phyloP scores from a whole-genome alignment of 768 basidiomycete genomes.

The Podaxis sp. region DNA sequence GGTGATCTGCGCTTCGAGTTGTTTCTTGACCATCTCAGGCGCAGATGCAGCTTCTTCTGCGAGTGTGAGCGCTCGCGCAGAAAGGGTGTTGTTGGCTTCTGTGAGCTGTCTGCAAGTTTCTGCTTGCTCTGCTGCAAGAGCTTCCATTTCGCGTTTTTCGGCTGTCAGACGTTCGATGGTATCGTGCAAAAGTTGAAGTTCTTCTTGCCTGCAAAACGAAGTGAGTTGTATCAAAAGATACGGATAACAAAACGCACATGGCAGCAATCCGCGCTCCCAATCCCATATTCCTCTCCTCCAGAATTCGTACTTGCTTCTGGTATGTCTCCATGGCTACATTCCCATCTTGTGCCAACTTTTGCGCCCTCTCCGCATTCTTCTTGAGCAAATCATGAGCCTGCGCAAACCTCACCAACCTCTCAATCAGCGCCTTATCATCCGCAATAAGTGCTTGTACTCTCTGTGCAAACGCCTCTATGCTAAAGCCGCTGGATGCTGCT shows the following conservation, averaged over 20 bases:
- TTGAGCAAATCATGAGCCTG: conserved; percentile 90
- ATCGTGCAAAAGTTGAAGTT: conserved; percentile 59
- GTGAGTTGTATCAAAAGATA: conserved; percentile 16
- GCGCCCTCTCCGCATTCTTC: conserved; percentile 88
- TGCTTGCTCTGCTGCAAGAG: conserved; percentile 66
- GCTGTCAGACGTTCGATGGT: conserved; percentile 55
- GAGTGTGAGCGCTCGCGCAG: conserved; percentile 66
- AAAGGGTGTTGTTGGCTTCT: conserved; percentile 77
- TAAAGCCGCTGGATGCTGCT: conserved; percentile 43
- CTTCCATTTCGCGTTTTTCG: conserved; percentile 74
- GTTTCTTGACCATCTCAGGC: conserved; percentile 57
- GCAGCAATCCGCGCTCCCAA: conserved; percentile 52
- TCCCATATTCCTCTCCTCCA: conserved; percentile 72
- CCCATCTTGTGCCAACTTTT: conserved; percentile 87
- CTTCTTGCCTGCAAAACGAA: conserved; percentile 54
- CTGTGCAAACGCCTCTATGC: conserved; percentile 72
- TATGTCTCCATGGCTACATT: conserved; percentile 81
- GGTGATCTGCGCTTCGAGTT: conserved; percentile 63
- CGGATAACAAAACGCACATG: conserved; percentile 44
- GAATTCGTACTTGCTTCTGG: conserved; percentile 78
- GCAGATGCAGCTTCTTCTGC: conserved; percentile 66
- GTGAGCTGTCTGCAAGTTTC: conserved; percentile 72
- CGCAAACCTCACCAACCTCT: conserved; percentile 80
- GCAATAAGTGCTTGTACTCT: conserved; percentile 79
- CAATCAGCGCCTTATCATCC: conserved; percentile 83